Evolutionary conservation across 805 yeast genomes (phyloP), one percentile per base, ranked within the genome.

Genomic region (Wilhelminamyces savonicus): DNA sequence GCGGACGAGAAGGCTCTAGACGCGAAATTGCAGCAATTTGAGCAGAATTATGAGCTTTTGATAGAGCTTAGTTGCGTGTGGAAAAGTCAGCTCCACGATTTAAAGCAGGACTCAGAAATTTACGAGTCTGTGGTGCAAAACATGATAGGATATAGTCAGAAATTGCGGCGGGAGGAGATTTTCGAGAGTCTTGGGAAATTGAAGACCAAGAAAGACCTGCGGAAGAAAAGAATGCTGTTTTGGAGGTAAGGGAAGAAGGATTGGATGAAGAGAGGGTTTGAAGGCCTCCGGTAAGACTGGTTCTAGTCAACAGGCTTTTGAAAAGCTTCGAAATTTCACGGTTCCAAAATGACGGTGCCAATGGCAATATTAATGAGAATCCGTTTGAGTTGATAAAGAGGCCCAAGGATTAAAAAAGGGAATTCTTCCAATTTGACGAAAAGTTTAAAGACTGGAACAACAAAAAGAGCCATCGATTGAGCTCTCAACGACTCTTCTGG

Each of bases 121-220:
- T 87, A 80, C 49, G 95, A 90, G 43, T 70, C 80, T 3, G 94
- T 92, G 41, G 87, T 92, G 24, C 95, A 86, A 48, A 87, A 85
- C 44, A 60, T 88, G 43, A 83, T 88, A 11, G 97, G 95, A 6
- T 87, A 88, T 50, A 82, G 95, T 5, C 96, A 92, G 53, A 74
- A 84, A 44, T 44, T 82, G 29, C 71, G 82, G 43, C 65, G 90
- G 29, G 61, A 63, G 24, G 68, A 62, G 36, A 46, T 64, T 16
- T 36, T 59, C 27, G 63, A 46, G 31, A 50, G 51, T 31, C 48
- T 62, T 40, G 50, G 52, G 24, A 44, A 49, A 31, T 36, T 56
- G 5, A 58, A 54, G 31, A 39, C 31, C 28, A 52, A 46, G 33
- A 27, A n/a, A n/a, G n/a, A n/a, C n/a, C n/a, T n/a, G n/a, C n/a